Conservation (phyloP, 768 basidiomycete genomes). For the Galerina marginata region DNA sequence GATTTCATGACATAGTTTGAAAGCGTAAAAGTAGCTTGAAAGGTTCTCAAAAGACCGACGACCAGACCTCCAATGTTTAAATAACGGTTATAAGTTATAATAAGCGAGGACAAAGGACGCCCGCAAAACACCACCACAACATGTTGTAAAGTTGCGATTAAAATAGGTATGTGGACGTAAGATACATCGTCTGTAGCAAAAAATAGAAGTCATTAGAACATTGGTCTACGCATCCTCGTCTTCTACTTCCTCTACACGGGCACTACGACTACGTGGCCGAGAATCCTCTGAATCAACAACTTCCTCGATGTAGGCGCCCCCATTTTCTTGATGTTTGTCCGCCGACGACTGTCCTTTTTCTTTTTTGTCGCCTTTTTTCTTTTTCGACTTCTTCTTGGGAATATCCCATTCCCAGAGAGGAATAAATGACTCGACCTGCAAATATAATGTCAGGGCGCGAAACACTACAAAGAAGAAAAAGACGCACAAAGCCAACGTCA, state of each 20-base stretch:
- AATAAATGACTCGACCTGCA: constrained; percentile 96
- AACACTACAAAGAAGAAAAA: not conserved
- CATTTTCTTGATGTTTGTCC: constrained; percentile 48
- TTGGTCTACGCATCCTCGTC: constrained; percentile 32
- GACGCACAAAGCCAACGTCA: constrained; percentile 95
- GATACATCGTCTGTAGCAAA: constrained; percentile 7
- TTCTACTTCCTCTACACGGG: constrained; percentile 53
- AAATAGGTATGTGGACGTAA: constrained; percentile 10
- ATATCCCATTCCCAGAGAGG: constrained; percentile 97
- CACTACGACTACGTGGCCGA: constrained; percentile 46
- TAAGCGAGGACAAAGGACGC: too few species aligned
- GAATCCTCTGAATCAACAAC: constrained; percentile 49
- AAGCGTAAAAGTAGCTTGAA: too few species aligned
- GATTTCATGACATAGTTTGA: too few species aligned
- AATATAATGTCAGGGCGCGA: not conserved
- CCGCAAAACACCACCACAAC: too few species aligned
- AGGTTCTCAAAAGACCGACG: too few species aligned
- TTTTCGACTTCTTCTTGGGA: constrained; percentile 76
- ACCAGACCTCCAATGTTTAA: too few species aligned
- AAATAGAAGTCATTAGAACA: constrained; percentile 3
- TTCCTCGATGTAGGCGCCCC: constrained; percentile 51
- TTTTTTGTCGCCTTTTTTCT: constrained; percentile 64
- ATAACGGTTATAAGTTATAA: too few species aligned
- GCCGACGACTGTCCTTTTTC: constrained; percentile 49
- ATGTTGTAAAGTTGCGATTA: not conserved